phyloP scores from a whole-genome alignment of 257 asterid genomes.

The Salvia hispanica region DNA sequence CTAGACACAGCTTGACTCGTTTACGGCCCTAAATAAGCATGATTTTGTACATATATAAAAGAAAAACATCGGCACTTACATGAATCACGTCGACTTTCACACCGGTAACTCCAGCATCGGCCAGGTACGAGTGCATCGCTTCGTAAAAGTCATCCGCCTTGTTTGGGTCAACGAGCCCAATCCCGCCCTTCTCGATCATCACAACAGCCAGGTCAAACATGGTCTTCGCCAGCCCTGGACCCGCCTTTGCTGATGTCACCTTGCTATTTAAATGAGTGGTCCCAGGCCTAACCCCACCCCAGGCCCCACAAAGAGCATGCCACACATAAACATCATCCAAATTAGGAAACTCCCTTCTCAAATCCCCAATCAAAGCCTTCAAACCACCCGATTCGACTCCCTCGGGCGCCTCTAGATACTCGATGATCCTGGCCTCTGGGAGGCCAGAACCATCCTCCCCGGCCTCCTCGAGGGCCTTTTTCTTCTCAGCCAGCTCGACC shows the following conservation, averaged over 20 bases:
- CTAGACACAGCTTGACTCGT: neutral
- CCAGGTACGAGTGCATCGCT: constrained; percentile 51
- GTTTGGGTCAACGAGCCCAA: constrained; percentile 45
- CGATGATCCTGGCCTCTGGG: constrained; percentile 31
- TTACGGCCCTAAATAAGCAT: neutral
- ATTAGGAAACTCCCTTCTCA: constrained; percentile 37
- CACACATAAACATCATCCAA: constrained; percentile 49
- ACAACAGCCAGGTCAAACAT: constrained; percentile 55
- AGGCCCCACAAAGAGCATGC: constrained; percentile 56
- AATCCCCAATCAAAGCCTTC: constrained; percentile 42
- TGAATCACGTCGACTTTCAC: constrained; percentile 56
- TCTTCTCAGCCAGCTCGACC: constrained; percentile 38
- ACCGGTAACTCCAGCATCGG: constrained; percentile 44
- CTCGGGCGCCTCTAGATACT: constrained; percentile 32
- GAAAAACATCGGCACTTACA: constrained; percentile 31
- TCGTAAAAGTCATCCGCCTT: constrained; percentile 42
- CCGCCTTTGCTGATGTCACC: constrained; percentile 40
- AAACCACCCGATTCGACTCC: constrained; percentile 36
- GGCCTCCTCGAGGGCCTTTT: constrained; percentile 34
- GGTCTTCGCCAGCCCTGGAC: constrained; percentile 38
- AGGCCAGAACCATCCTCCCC: constrained; percentile 26
- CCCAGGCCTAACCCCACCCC: constrained; percentile 58
- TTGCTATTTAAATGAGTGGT: constrained; percentile 37
- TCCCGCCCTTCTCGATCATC: constrained; percentile 47
- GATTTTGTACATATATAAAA: too few relatives aligned